Evolutionary conservation across 1,139 yeast species (phyloP).

Genomic region (Blastobotrys indianensis): DNA sequence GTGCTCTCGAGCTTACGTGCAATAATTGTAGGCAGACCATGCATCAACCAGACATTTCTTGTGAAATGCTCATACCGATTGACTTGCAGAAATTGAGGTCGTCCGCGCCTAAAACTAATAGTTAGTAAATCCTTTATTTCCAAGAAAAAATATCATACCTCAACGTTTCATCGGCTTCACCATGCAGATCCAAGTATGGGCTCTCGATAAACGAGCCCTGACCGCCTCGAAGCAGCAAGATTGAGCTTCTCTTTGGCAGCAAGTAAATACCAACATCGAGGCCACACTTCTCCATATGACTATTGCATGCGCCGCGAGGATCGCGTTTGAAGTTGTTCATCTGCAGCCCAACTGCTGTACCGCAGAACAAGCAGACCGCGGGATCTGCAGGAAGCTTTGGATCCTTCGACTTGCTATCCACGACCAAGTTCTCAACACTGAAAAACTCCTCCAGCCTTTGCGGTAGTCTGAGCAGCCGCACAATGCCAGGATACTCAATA

Average conservation of each 20-base stretch:
- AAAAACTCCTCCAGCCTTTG: constrained; percentile 65
- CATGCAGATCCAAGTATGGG: constrained; percentile 82
- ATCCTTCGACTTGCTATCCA: constrained; percentile 24
- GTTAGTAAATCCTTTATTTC: neutral
- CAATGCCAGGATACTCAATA: constrained; percentile 66
- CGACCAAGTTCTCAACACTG: constrained; percentile 21
- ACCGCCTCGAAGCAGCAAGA: constrained; percentile 53
- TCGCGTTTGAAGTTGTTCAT: constrained; percentile 32
- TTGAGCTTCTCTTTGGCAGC: constrained; percentile 67
- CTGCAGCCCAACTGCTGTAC: constrained; percentile 62
- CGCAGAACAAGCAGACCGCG: constrained; percentile 84
- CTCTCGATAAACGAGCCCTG: constrained; percentile 79
- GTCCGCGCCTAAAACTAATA: constrained; percentile 46
- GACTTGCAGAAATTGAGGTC: constrained; percentile 63
- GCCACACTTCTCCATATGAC: constrained; percentile 43
- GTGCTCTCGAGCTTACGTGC: constrained; percentile 75
- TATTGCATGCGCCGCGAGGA: constrained; percentile 34
- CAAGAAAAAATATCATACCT: constrained; percentile 17
- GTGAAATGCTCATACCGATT: constrained; percentile 63
- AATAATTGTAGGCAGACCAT: constrained; percentile 69
- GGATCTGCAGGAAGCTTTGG: constrained; percentile 53
- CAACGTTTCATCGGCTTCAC: constrained; percentile 73
- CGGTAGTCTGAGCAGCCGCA: constrained; percentile 56
- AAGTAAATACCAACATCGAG: constrained; percentile 71
- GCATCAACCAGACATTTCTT: constrained; percentile 68